Base-by-base conservation (phyloP, 306 rosid species). In the Canavalia ensiformis region DNA sequence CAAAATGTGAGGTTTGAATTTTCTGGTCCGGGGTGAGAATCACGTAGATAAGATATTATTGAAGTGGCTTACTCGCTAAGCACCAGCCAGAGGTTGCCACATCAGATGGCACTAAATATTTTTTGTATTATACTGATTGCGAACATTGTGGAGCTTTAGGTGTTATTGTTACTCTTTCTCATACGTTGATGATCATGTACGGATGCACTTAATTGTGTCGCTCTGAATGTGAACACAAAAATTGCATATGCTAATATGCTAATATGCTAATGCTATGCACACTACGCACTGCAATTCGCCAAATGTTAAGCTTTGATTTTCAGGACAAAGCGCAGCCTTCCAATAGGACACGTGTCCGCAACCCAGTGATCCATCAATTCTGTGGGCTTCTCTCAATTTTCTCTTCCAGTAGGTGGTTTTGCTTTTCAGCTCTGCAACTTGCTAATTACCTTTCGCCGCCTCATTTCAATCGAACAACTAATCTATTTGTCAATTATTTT, bases 11-110 rank as follows among this genome's bases (percentile, higher is more conserved):
- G 68, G 18, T 45, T 56, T 30, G 18, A 72, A 8, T 39, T 34
- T 73, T 1, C 25, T n/a, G 1, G 4, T 69, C 8, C 7, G 28
- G 46, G 44, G 37, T 33, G 79, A 37, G 63, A 66, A 72, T 67
- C 56, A 31, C 58, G 73, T 56, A 70, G 51, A 42, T 25, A 54
- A 44, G 64, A 56, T 51, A 63, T 37, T 72, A 59, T 80, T 37
- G 9, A 60, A 51, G 73, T 60, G 65, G 62, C 65, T 58, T 68
- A 74, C 49, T 11, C 1, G 57, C 30, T 65, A 5, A 79, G 56
- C 68, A 82, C n/a, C 76, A 67, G 52, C 47, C 13, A 75, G 33
- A 80, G 46, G 11, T 42, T 57, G 88, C 58, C 88, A 86, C 83
- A 57, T 83, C 64, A 64, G 18, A 75, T 62, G 13, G n/a, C 81